Evolutionary conservation across 768 basidiomycete genomes (phyloP), one percentile per base, ranked within the genome.

Genomic region (Trametes cubensis): DNA sequence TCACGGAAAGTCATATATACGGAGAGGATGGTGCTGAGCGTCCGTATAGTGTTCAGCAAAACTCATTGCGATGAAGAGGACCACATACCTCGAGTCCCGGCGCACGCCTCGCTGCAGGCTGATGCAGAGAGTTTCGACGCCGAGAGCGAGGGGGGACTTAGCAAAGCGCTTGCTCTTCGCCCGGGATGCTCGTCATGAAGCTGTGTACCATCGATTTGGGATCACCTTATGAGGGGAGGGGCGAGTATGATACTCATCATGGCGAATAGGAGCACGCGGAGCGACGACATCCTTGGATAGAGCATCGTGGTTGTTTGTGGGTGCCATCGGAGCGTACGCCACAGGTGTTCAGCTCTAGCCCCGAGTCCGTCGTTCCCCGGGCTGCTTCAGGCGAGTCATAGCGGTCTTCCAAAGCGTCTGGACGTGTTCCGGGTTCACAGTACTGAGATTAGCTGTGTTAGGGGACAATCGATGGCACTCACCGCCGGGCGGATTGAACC

Each of bases 161-260:
- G n/a, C 28, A 47, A 25, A 44, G 44, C 38, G 59, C 44, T 45
- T 42, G 52, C 51, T 26, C 20, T 38, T 30, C 23, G 23, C 47
- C 34, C 39, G 18, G 28, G 26, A 30, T 26, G 54, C 52, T 20
- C 21, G 44, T 30, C 15, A 41, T n/a, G 34, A 46, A 52, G 14
- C 51, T 53, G 59, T 58, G 48, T 52, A 26, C 40, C 25, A 60
- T 60, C 51, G 59, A 60, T 53, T 17, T 25, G 40, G 46, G 59
- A 60, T 60, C 51, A 7, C 45, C 50, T 23, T 58, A 18, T 8
- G 39, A 46, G 52, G 41, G 40, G 59, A 53, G 21, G 21, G 46
- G 17, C 30, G 42, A 21, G 40, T 26, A 30, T 17, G 30, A 23
- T 42, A 34, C 15, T 44, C 30, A 46, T 45, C 51, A 18, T 14